A percentile compares a stretch with the other conserved stretches of the same genome.
These are phyloP conservation scores for Trichothecium sympodiale DNA, from an alignment of 2,329 filamentous ascomycete genomes.

Conservation along the genomic window DNA sequence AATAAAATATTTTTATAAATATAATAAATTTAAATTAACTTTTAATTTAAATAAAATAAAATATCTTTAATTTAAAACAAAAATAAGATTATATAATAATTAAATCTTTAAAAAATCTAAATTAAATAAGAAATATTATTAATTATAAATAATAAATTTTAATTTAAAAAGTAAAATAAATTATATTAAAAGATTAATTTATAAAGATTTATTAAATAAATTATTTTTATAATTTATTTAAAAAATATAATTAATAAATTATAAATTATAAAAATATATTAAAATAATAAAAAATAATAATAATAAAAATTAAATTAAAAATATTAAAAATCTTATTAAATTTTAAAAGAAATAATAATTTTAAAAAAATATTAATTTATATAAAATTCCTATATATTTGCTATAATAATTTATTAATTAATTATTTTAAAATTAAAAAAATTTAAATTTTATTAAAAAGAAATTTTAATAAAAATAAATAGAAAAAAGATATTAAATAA, in stretches of 20 bases:
- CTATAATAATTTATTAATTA: no score
- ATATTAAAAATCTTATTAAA: no score
- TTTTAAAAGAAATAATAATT: no score
- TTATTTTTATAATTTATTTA: conserved; percentile 1
- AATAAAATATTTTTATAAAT: conserved; percentile 1
- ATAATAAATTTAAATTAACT: not conserved
- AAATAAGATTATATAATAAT: not conserved
- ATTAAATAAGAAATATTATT: no score
- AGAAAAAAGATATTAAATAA: no score
- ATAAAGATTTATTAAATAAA: not conserved
- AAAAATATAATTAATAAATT: not conserved
- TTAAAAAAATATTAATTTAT: no score
- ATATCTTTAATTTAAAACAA: conserved; percentile 1
- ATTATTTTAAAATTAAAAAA: no score
- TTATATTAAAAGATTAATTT: not conserved
- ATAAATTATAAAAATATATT: conserved; percentile 1
- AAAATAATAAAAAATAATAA: no score
- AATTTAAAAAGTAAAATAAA: not conserved
- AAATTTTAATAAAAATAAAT: no score
- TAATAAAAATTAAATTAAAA: conserved; percentile 3
- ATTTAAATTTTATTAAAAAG: no score
- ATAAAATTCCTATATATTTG: no score
- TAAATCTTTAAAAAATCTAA: not conserved
- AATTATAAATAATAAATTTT: not conserved
- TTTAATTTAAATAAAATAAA: not conserved